Percentiles rank a stretch among this genome's conserved stretches.
Conservation (phyloP, 139 green algal genomes). For the Chlamydomonas applanata region DNA sequence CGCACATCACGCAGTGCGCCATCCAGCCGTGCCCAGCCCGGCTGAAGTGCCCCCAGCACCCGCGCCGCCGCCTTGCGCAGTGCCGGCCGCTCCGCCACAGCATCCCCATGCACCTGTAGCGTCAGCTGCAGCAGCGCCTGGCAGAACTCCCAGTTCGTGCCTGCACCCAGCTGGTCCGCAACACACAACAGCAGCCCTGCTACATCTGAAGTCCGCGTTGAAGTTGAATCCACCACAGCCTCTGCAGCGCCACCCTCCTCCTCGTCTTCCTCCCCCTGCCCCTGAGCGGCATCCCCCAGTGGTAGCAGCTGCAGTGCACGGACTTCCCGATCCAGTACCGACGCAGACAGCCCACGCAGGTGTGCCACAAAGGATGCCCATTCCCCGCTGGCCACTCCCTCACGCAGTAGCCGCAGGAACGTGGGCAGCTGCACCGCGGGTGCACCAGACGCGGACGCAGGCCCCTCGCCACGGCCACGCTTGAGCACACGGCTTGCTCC, state of each 20-base stretch:
- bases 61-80: conserved; percentile 36
- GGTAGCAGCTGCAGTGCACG: conserved; percentile 57
- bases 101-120: conserved; percentile 63
- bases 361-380: conserved; percentile 50
- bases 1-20: conserved; percentile 57
- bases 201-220: conserved; percentile 34
- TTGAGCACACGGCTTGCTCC: too few species aligned
- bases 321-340: conserved; percentile 72
- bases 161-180: conserved; percentile 39
- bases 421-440: conserved; percentile 2
- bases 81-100: conserved; percentile 43
- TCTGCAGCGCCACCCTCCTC: conserved; percentile 1
- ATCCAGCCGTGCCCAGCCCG: conserved; percentile 68
- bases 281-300: background rate
- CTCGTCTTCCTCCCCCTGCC: background rate
- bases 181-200: conserved; percentile 67
- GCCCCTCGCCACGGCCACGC: too few species aligned
- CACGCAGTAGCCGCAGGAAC: conserved; percentile 49
- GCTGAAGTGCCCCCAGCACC: conserved; percentile 41
- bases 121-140: conserved; percentile 49
- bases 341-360: conserved; percentile 50
- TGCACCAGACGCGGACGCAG: background rate
- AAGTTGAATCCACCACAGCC: background rate
- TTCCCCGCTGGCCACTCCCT: conserved; percentile 21
- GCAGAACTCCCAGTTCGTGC: conserved; percentile 80